Percentiles rank a stretch among this genome's conserved stretches.
Conservation (phyloP, 768 basidiomycete genomes). For the Trametes gibbosa region DNA sequence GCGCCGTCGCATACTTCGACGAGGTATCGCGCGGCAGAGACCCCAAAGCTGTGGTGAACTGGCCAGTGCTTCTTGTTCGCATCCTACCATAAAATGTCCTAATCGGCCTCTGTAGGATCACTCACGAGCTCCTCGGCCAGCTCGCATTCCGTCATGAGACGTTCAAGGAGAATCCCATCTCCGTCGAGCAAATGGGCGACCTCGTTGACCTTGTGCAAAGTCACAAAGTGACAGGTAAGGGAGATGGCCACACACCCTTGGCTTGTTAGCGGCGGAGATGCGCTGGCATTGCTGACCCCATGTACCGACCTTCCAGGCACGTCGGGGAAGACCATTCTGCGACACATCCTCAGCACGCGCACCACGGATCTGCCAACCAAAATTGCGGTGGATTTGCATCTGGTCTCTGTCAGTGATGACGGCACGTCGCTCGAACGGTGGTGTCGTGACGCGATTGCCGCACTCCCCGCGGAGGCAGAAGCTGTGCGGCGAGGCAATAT, state of each 20-base stretch:
- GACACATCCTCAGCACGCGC: constrained; percentile 56
- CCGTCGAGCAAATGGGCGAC: constrained; percentile 64
- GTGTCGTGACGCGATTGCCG: constrained; percentile 62
- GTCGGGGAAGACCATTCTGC: constrained; percentile 75
- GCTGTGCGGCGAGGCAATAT: constrained; percentile 65
- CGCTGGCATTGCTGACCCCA: constrained; percentile 1
- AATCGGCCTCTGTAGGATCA: constrained; percentile 57
- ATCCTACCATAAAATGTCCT: neutral
- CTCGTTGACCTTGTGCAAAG: constrained; percentile 73
- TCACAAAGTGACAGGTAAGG: constrained; percentile 65
- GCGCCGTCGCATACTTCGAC: constrained; percentile 82
- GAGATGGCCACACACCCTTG: neutral
- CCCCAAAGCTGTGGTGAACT: constrained; percentile 77
- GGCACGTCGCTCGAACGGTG: constrained; percentile 46
- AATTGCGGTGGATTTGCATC: constrained; percentile 49
- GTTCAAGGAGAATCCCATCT: constrained; percentile 58
- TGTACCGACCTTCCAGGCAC: constrained; percentile 48
- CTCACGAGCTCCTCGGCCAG: constrained; percentile 82
- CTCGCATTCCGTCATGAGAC: constrained; percentile 57
- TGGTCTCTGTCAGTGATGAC: constrained; percentile 40
- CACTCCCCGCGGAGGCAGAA: constrained; percentile 63
- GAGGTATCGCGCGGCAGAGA: constrained; percentile 55
- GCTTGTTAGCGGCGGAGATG: neutral
- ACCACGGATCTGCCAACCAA: constrained; percentile 36
- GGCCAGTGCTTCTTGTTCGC: constrained; percentile 45